These are phyloP conservation scores for Lantana camara DNA, from an alignment of 257 asterid species.

Conservation along the genomic window DNA sequence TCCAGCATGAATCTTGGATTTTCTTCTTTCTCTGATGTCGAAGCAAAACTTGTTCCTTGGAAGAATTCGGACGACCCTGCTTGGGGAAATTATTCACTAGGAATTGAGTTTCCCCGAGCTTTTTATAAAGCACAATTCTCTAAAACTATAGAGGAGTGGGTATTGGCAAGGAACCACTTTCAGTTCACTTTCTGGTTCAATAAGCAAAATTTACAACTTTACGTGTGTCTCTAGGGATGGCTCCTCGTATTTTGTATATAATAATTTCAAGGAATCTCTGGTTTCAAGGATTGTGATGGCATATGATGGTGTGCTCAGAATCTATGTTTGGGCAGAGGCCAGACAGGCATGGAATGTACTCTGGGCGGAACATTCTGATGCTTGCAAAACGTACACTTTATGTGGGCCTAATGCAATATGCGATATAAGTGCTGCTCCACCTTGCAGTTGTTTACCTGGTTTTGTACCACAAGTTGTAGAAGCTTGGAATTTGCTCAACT, in stretches of 20 bases:
- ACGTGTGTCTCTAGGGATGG: slow-evolving; percentile 7
- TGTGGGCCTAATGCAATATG: slow-evolving; percentile 37
- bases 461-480: not conserved
- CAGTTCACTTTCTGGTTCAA: not conserved
- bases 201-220: slow-evolving; percentile 9
- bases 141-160: slow-evolving; percentile 37
- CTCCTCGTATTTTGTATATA: slow-evolving; percentile 9
- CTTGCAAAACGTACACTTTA: not conserved
- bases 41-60: slow-evolving; percentile 39
- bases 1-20: slow-evolving; percentile 42
- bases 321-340: slow-evolving; percentile 3
- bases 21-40: slow-evolving; percentile 27
- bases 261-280: slow-evolving; percentile 11
- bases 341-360: not conserved
- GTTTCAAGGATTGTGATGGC: slow-evolving; percentile 24
- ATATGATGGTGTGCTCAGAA: not conserved
- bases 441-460: slow-evolving; percentile 29
- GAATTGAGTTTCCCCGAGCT: slow-evolving; percentile 29
- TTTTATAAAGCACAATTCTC: not conserved
- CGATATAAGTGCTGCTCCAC: not conserved
- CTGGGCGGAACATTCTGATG: not conserved
- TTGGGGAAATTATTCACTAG: slow-evolving; percentile 30
- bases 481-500: slow-evolving; percentile 18
- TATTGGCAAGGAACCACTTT: slow-evolving; percentile 21
- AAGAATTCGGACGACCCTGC: slow-evolving; percentile 45